phyloP scores from a whole-genome alignment of 345 rosid species.

The Diplotaxis tenuifolia region DNA sequence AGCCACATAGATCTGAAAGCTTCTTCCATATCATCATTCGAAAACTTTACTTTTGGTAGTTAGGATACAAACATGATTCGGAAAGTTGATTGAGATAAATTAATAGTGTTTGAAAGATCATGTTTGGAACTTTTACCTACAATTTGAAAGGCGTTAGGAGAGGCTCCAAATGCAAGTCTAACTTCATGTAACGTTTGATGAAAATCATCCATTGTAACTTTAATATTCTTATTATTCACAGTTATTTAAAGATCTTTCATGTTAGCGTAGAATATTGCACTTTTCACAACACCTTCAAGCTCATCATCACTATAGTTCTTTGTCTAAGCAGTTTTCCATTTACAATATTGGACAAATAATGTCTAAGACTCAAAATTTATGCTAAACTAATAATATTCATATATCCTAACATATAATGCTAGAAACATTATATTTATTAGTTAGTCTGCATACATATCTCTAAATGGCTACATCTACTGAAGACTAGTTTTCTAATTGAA shows the following conservation, averaged over 20 bases:
- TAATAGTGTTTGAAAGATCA: neutral
- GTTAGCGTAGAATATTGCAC: conserved; percentile 90
- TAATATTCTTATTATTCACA: conserved; percentile 86
- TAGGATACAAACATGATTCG: neutral
- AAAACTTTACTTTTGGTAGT: neutral
- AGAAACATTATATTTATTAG: too few relatives aligned
- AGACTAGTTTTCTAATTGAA: too few relatives aligned
- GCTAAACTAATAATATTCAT: neutral
- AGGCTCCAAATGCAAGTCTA: conserved; percentile 81
- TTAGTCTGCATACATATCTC: too few relatives aligned
- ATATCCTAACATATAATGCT: neutral
- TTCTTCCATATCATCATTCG: conserved; percentile 56
- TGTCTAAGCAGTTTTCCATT: conserved; percentile 66
- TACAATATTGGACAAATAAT: neutral
- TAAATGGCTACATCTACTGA: too few relatives aligned
- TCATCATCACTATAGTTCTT: conserved; percentile 96
- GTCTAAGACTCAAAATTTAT: neutral
- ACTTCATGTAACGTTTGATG: conserved; percentile 61
- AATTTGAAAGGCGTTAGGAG: conserved; percentile 73
- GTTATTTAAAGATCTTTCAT: conserved; percentile 86
- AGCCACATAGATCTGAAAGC: conserved; percentile 71
- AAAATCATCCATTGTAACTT: conserved; percentile 88
- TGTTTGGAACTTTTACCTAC: conserved; percentile 59
- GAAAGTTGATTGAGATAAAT: neutral
- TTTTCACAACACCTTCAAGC: conserved; percentile 94